These are phyloP conservation scores for Amauroascus niger DNA, from an alignment of 2,329 filamentous ascomycete species.

Conservation along the genomic window DNA sequence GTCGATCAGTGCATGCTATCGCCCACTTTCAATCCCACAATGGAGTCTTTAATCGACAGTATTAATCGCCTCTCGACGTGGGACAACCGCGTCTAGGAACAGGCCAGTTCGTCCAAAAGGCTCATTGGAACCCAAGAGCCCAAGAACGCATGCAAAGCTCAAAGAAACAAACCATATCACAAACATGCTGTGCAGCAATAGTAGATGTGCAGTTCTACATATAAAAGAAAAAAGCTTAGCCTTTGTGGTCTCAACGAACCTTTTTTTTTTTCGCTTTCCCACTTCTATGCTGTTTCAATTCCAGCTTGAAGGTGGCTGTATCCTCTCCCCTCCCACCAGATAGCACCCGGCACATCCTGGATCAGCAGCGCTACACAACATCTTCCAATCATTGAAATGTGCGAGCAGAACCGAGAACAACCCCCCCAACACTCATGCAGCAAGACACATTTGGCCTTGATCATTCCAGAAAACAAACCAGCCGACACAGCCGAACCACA, in stretches of 20 bases:
- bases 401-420: background rate
- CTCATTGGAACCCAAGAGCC: background rate
- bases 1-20: background rate
- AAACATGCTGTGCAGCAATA: background rate
- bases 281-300: background rate
- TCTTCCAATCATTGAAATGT: background rate
- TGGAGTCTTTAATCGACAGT: background rate
- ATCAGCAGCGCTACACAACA: background rate
- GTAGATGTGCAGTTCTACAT: background rate
- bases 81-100: background rate
- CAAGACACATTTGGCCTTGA: background rate
- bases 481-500: background rate
- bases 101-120: background rate
- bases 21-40: background rate
- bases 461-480: background rate
- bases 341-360: background rate
- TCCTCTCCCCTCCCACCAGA: background rate
- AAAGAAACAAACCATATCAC: too few species aligned
- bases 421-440: background rate
- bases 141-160: too few species aligned
- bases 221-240: background rate
- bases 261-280: background rate
- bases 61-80: background rate
- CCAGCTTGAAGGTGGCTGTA: background rate
- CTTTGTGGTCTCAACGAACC: background rate